Conservation (phyloP, 2,329 filamentous ascomycete genomes). For the Aspergillus neoniger region DNA sequence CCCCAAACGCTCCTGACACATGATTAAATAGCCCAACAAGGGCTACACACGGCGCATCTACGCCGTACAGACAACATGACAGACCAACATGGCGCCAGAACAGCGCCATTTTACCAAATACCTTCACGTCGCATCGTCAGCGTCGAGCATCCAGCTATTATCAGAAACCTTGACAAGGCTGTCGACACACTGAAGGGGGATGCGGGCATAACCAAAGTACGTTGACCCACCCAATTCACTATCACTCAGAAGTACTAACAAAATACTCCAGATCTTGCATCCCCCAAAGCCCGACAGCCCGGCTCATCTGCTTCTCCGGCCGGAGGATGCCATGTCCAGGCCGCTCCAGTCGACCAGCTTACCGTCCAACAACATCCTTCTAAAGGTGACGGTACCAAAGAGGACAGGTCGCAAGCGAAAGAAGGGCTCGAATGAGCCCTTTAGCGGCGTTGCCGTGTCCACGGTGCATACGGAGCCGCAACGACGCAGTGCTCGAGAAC, state of each 20-base stretch:
- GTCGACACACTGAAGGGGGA: constrained; percentile 64
- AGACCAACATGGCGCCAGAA: constrained; percentile 25
- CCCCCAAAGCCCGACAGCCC: constrained; percentile 50
- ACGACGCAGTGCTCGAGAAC: constrained; percentile 29
- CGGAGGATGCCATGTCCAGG: constrained; percentile 75
- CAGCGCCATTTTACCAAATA: constrained; percentile 54
- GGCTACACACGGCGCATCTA: not conserved
- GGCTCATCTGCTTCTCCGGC: constrained; percentile 73
- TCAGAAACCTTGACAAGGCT: constrained; percentile 65
- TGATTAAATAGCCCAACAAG: not conserved
- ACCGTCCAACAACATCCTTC: constrained; percentile 76
- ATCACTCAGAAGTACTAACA: constrained; percentile 6
- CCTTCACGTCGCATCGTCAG: constrained; percentile 57
- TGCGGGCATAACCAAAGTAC: constrained; percentile 55
- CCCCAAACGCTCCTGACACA: not conserved
- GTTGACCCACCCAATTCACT: not conserved
- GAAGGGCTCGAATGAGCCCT: constrained; percentile 70
- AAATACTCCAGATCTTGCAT: constrained; percentile 46
- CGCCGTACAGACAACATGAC: constrained; percentile 22
- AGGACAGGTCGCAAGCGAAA: constrained; percentile 85
- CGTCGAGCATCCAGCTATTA: constrained; percentile 68
- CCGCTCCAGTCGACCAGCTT: constrained; percentile 76
- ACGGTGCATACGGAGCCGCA: constrained; percentile 20
- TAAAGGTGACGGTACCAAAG: constrained; percentile 84
- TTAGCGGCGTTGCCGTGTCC: constrained; percentile 49